These are phyloP conservation scores for Candida neerlandica DNA, from an alignment of 1,139 yeast species.

Conservation along the genomic window DNA sequence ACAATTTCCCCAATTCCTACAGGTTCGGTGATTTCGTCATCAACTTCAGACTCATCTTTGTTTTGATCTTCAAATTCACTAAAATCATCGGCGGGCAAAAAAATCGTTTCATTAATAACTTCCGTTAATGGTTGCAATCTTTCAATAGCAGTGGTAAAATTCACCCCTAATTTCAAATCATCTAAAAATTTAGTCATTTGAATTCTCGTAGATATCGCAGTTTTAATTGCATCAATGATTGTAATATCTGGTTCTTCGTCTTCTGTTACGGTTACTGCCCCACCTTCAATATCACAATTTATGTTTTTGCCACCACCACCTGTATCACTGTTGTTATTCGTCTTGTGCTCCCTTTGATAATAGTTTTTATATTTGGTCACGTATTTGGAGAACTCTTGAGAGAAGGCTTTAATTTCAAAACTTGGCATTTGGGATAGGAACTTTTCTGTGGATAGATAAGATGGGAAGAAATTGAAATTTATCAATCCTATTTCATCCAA, in stretches of 20 bases:
- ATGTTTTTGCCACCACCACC: conserved; percentile 15
- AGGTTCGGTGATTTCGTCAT: conserved; percentile 48
- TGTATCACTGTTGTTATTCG: conserved; percentile 18
- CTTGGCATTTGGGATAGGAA: conserved; percentile 25
- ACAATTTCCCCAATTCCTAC: conserved; percentile 55
- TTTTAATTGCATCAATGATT: conserved; percentile 36
- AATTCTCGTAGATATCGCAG: conserved; percentile 43
- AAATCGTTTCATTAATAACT: conserved; percentile 49
- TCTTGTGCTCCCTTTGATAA: conserved; percentile 4
- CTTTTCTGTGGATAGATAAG: conserved; percentile 15
- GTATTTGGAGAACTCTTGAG: conserved; percentile 34
- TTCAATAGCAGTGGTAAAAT: conserved; percentile 56
- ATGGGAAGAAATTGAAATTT: conserved; percentile 22
- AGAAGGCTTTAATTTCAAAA: conserved; percentile 31
- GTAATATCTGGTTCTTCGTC: conserved; percentile 29
- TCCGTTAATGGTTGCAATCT: conserved; percentile 59
- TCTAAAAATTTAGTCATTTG: conserved; percentile 53
- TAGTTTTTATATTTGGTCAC: conserved; percentile 28
- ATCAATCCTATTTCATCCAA: conserved; percentile 50
- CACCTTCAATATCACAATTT: no score
- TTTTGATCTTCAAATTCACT: conserved; percentile 32
- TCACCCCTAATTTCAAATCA: conserved; percentile 54
- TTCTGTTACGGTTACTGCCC: conserved; percentile 13
- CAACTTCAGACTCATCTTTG: conserved; percentile 18
- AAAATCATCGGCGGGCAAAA: conserved; percentile 51